These are phyloP conservation scores for Saccharomyces hybrid DNA, from an alignment of 1,139 yeast species.

Conservation along the genomic window DNA sequence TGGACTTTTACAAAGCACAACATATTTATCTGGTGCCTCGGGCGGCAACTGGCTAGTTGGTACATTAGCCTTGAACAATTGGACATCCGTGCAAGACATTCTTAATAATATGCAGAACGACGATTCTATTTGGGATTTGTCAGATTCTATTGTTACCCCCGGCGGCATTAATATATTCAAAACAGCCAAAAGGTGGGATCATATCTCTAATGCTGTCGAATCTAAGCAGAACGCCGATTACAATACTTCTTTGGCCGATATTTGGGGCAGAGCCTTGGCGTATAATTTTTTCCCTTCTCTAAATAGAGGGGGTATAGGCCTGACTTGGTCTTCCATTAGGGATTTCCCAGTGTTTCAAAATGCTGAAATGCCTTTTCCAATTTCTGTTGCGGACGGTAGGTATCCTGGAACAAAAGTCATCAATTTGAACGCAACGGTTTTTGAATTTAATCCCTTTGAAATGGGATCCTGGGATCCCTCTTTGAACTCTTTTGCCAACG, in stretches of 20 bases:
- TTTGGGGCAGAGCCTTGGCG: constrained; percentile 72
- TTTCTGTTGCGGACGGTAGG: constrained; percentile 69
- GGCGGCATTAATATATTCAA: constrained; percentile 59
- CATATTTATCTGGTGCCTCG: constrained; percentile 72
- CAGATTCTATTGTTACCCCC: constrained; percentile 46
- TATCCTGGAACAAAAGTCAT: constrained; percentile 51
- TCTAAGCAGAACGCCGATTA: constrained; percentile 62
- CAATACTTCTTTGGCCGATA: constrained; percentile 60
- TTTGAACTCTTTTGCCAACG: constrained; percentile 53
- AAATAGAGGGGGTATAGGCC: constrained; percentile 49
- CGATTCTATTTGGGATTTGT: constrained; percentile 60
- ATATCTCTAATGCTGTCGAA: constrained; percentile 29
- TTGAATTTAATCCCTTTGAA: constrained; percentile 75
- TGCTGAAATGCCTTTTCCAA: constrained; percentile 73
- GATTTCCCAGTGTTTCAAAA: constrained; percentile 38
- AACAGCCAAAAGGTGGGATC: constrained; percentile 47
- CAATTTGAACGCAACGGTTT: constrained; percentile 57
- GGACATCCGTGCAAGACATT: constrained; percentile 60
- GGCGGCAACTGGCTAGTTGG: constrained; percentile 89
- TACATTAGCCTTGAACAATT: constrained; percentile 66
- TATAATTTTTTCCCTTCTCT: constrained; percentile 55
- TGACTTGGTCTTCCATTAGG: constrained; percentile 55
- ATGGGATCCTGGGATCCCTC: constrained; percentile 84
- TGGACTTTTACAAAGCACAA: constrained; percentile 64
- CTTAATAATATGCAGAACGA: constrained; percentile 37